phyloP scores from a whole-genome alignment of 2,329 filamentous ascomycete genomes.

The Diaporthe destruens region DNA sequence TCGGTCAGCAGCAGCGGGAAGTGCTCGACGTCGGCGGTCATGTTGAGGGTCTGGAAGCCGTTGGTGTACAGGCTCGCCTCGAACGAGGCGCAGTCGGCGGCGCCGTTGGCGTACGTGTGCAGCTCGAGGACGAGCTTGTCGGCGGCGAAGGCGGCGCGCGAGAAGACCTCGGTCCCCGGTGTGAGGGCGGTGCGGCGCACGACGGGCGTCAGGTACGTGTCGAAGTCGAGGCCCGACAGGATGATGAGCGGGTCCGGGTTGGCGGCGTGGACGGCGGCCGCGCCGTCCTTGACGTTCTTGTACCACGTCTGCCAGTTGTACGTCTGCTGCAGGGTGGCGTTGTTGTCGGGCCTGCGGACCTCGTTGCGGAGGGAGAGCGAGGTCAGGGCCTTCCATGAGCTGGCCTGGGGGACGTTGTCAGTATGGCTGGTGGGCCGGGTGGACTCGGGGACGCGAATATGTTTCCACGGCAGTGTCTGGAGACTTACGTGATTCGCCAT shows the following conservation, averaged over 20 bases:
- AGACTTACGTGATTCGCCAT: conserved; percentile 62
- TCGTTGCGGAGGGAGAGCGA: conserved; percentile 60
- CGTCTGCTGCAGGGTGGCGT: conserved; percentile 48
- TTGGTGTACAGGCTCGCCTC: conserved; percentile 55
- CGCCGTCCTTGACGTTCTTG: conserved; percentile 56
- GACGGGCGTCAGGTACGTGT: conserved; percentile 59
- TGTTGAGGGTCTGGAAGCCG: conserved; percentile 57
- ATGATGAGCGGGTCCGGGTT: conserved; percentile 62
- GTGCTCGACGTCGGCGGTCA: conserved; percentile 49
- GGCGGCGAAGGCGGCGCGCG: conserved; percentile 52
- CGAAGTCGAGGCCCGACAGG: conserved; percentile 63
- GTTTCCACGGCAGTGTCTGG: too few species aligned
- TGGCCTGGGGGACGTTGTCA: conserved; percentile 45
- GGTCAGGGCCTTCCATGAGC: conserved; percentile 56
- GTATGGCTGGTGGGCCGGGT: neutral
- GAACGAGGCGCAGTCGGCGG: conserved; percentile 55
- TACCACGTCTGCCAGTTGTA: conserved; percentile 65
- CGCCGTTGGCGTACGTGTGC: conserved; percentile 62
- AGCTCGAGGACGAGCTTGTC: conserved; percentile 64
- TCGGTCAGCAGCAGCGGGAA: conserved; percentile 67
- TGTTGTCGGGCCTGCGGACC: conserved; percentile 52
- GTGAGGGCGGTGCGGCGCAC: conserved; percentile 57
- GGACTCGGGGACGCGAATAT: too few species aligned
- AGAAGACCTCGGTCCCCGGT: conserved; percentile 55
- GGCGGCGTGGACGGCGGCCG: conserved; percentile 57